phyloP scores from a whole-genome alignment of 1,284 basidiomycete genomes.

The Pascua guehoae region DNA sequence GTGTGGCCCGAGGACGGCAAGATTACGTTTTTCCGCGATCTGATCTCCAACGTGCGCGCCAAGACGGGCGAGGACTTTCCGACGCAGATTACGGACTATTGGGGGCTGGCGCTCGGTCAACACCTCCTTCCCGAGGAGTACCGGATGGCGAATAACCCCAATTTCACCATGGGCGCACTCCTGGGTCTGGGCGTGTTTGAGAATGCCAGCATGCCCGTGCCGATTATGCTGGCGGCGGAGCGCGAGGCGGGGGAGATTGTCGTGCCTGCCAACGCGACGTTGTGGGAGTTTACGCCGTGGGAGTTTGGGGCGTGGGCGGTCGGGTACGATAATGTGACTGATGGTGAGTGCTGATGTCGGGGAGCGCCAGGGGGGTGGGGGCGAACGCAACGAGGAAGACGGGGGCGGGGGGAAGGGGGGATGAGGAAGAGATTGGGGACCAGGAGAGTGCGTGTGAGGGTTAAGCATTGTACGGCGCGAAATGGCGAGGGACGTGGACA shows the following conservation, averaged over 20 bases:
- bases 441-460: too few relatives aligned
- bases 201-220: constrained; percentile 39
- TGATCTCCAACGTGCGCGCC: constrained; percentile 40
- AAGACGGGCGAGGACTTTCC: constrained; percentile 42
- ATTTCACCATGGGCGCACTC: constrained; percentile 41
- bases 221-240: constrained; percentile 53
- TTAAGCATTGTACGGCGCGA: too few relatives aligned
- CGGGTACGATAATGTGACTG: constrained; percentile 14
- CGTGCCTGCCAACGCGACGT: constrained; percentile 41
- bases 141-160: constrained; percentile 38
- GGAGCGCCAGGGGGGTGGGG: too few relatives aligned
- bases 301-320: constrained; percentile 54
- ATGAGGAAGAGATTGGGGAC: too few relatives aligned
- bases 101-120: constrained; percentile 43
- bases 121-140: constrained; percentile 46
- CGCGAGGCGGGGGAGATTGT: background rate
- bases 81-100: constrained; percentile 47
- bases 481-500: too few relatives aligned
- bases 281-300: constrained; percentile 52
- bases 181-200: constrained; percentile 22
- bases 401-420: too few relatives aligned
- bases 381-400: too few relatives aligned
- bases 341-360: too few relatives aligned
- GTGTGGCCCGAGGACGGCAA: constrained; percentile 70
- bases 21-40: constrained; percentile 54